Percentiles rank a stretch among this genome's conserved stretches.
Conservation (phyloP, 1,139 yeast genomes). For the Groenewaldozyma auringiensis region DNA sequence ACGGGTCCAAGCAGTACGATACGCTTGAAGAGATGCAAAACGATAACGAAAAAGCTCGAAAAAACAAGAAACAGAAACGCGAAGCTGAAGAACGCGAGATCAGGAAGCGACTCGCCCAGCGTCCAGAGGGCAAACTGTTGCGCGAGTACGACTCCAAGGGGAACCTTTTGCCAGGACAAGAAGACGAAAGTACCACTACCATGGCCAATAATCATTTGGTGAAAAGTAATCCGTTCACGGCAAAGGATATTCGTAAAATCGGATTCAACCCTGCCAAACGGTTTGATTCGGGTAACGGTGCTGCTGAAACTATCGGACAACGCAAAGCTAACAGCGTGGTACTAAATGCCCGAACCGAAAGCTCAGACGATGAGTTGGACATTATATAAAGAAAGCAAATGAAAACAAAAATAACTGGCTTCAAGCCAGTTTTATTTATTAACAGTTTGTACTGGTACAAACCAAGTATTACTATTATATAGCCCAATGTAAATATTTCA, state of each 20-base stretch:
- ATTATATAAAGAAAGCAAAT: conserved; percentile 28
- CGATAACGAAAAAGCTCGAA: conserved; percentile 11
- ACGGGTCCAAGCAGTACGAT: background rate
- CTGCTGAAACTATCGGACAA: conserved; percentile 7
- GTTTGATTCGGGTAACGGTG: background rate
- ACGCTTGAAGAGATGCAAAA: conserved; percentile 7
- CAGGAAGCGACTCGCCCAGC: conserved; percentile 25
- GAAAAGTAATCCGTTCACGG: conserved; percentile 21
- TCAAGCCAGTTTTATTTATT: background rate
- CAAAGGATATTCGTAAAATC: conserved; percentile 26
- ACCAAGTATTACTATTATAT: too few species aligned
- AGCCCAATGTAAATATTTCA: too few species aligned
- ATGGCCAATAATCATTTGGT: conserved; percentile 24
- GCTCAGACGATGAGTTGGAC: conserved; percentile 28
- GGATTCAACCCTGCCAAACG: conserved; percentile 30
- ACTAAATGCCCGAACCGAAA: conserved; percentile 10
- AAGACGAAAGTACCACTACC: conserved; percentile 28
- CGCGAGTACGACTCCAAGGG: conserved; percentile 24
- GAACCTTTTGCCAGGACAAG: conserved; percentile 26
- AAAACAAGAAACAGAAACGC: conserved; percentile 13
- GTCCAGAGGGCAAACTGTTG: conserved; percentile 25
- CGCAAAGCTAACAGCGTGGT: conserved; percentile 9
- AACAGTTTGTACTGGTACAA: too few species aligned
- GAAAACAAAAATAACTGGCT: background rate
- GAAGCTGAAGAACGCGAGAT: conserved; percentile 23